phyloP scores from a whole-genome alignment of 2,329 filamentous ascomycete species.

The Cadophora sp. region DNA sequence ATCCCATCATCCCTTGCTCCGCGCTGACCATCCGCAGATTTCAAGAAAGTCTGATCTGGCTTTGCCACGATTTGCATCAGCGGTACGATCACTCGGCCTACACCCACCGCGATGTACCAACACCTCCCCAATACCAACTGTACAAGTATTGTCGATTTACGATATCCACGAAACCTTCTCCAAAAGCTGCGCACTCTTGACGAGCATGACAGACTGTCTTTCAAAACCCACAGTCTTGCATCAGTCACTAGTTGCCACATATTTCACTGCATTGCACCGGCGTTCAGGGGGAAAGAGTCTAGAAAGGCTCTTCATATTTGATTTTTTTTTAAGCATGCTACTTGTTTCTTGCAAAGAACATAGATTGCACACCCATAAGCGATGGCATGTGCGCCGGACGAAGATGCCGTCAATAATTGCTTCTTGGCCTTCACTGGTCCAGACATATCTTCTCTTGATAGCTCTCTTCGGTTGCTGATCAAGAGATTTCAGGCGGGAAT shows the following conservation, averaged over 20 bases:
- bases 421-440: constrained; percentile 33
- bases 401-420: constrained; percentile 52
- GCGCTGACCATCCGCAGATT: constrained; percentile 40
- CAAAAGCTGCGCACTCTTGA: constrained; percentile 39
- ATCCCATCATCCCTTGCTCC: background rate
- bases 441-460: constrained; percentile 22
- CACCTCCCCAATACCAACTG: constrained; percentile 36
- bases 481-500: background rate
- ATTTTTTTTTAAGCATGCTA: constrained; percentile 43
- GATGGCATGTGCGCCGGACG: constrained; percentile 52
- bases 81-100: constrained; percentile 42
- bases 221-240: constrained; percentile 36
- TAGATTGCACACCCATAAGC: constrained; percentile 46
- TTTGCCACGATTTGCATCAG: constrained; percentile 39
- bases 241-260: constrained; percentile 36
- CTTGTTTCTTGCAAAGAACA: constrained; percentile 37
- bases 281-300: constrained; percentile 40
- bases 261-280: constrained; percentile 45
- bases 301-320: constrained; percentile 41
- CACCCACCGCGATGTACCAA: constrained; percentile 42
- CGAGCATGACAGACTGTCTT: constrained; percentile 28
- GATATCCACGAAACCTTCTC: constrained; percentile 43
- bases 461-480: constrained; percentile 6
- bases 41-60: constrained; percentile 47
- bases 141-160: constrained; percentile 44